Evolutionary conservation across 2,329 filamentous ascomycete species (phyloP), one percentile per base, ranked within the genome.

Genomic region (Penicillium thymicola): DNA sequence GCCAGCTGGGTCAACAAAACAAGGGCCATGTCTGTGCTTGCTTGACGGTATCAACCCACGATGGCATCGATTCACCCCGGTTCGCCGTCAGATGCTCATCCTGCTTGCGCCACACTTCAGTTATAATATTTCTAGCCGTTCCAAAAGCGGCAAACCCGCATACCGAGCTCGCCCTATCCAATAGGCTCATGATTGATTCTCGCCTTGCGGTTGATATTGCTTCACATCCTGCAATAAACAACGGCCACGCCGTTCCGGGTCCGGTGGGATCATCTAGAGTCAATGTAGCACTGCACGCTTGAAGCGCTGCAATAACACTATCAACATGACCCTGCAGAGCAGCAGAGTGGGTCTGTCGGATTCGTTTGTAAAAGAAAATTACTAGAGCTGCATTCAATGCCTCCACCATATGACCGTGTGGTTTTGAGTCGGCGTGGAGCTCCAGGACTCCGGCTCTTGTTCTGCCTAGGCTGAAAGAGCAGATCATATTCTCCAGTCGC

Each of bases 321-420:
- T 72, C 68, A 8, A 78, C 73, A 47, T 75, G 70, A 1, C 70
- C 65, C 57, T 76, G 74, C 4, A 78, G 51, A 2, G 76, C 72
- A 30, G 68, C 68, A 0, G 74, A 69, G 45, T 78, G 72, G 3
- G 73, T 72, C 7, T 75, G 67, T 18, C 72, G 69, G 16, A 78
- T 70, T 5, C 76, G 68, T 2, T 75, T 67, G 57, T 78, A 78
- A 60, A 78, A 78, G 41, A 76, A 73, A 1, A 78, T 75, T 6
- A 78, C 67, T 6, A 78, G 60, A 0, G 74, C 75, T 10, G 70
- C 66, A 43, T 74, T 74, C 57, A 79, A 59, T 0, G 76, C 76
- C 18, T 70, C 67, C 7, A 77, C 59, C 67, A 78, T 75, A 45
- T 71, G 61, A 9, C 61, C 58, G 48, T 67, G 66, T 4, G 69